These are phyloP conservation scores for Exophiala xenobiotica DNA, from an alignment of 2,329 filamentous ascomycete genomes.

Conservation along the genomic window DNA sequence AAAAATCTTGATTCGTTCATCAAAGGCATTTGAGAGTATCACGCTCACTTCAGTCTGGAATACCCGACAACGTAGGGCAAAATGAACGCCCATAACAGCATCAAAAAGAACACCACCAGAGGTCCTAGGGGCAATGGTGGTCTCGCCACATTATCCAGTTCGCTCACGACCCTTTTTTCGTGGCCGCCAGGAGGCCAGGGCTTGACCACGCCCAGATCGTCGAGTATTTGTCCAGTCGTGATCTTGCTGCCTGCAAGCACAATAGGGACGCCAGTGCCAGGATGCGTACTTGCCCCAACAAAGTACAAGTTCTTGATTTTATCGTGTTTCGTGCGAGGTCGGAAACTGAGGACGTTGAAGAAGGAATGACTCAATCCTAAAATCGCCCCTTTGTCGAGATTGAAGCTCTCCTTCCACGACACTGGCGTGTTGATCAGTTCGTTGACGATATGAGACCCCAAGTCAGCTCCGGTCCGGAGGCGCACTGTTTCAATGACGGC, in stretches of 20 bases:
- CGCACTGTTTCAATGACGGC: conserved; percentile 63
- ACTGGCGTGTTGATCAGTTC: conserved; percentile 66
- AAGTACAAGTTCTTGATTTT: conserved; percentile 58
- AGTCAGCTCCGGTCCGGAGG: conserved; percentile 58
- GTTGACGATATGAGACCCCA: conserved; percentile 52
- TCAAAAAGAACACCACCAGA: conserved; percentile 4
- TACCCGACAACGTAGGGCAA: background rate
- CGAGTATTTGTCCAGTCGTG: conserved; percentile 54
- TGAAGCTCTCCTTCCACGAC: conserved; percentile 67
- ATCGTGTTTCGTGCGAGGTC: conserved; percentile 35
- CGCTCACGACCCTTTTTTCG: conserved; percentile 22
- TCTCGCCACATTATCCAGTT: conserved; percentile 22
- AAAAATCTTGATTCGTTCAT: background rate
- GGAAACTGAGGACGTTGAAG: conserved; percentile 49
- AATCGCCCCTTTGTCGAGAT: conserved; percentile 73
- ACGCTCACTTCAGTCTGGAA: background rate
- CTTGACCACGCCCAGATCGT: conserved; percentile 38
- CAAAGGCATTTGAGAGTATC: background rate
- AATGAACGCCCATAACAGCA: conserved; percentile 13
- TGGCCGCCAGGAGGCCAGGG: conserved; percentile 40
- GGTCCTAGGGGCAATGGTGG: conserved; percentile 7
- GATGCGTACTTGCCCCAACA: conserved; percentile 73
- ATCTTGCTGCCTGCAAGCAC: conserved; percentile 68
- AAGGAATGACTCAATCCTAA: conserved; percentile 70
- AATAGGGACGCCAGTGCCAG: conserved; percentile 73